A percentile compares a stretch with the other conserved stretches of the same genome.
Evolutionary conservation across 2,329 filamentous ascomycete genomes (phyloP).

Genomic region (Ophiostoma sp.): DNA sequence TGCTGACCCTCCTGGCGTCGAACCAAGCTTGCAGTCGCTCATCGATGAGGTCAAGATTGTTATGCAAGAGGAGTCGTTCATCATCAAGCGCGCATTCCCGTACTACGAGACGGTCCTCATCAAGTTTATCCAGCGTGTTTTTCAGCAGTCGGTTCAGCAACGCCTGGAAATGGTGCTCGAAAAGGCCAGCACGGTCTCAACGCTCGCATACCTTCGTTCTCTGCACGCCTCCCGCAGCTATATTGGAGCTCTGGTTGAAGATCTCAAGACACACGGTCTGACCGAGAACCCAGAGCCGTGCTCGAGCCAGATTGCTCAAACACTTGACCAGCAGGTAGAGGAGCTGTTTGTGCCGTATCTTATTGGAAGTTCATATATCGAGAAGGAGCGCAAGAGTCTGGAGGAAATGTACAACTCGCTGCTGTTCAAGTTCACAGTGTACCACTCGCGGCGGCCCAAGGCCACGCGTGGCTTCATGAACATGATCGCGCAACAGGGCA

Average conservation of each 20-base stretch:
- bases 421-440: conserved; percentile 95
- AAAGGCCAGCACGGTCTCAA: conserved; percentile 87
- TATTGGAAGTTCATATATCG: conserved; percentile 64
- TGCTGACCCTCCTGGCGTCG: conserved; percentile 81
- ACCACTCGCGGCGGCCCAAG: conserved; percentile 83
- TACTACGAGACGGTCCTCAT: conserved; percentile 91
- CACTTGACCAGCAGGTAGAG: conserved; percentile 66
- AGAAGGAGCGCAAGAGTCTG: conserved; percentile 61
- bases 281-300: conserved; percentile 93
- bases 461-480: conserved; percentile 87
- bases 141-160: conserved; percentile 97
- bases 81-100: conserved; percentile 93
- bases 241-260: conserved; percentile 81
- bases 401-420: conserved; percentile 85
- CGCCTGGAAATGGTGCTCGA: conserved; percentile 91
- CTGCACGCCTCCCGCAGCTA: conserved; percentile 87
- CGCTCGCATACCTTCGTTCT: conserved; percentile 82
- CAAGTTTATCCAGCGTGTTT: conserved; percentile 91
- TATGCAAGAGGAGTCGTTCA: conserved; percentile 93
- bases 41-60: conserved; percentile 93
- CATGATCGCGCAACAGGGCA: conserved; percentile 81
- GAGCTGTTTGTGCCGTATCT: conserved; percentile 70
- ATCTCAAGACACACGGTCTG: conserved; percentile 86
- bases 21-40: conserved; percentile 84
- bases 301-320: conserved; percentile 77